Conservation (phyloP, 352 stramenopile genomes). For the Blastocystis sp. region DNA sequence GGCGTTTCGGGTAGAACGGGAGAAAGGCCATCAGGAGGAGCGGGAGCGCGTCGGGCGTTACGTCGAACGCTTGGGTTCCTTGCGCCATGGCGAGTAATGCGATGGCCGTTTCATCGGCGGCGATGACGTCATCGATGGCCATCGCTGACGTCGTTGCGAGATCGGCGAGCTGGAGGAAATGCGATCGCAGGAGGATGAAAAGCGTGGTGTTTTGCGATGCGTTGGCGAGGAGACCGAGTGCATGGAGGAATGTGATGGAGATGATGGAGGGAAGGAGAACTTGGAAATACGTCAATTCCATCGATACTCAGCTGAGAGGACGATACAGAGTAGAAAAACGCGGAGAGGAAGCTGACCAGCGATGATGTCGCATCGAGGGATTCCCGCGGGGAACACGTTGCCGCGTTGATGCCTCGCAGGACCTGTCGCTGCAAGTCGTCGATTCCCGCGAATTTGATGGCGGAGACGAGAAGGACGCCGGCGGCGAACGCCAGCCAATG, state of each 20-base stretch:
- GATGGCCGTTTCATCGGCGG: neutral
- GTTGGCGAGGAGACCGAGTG: neutral
- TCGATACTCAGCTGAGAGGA: neutral
- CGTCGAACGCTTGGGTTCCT: neutral
- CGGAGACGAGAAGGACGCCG: neutral
- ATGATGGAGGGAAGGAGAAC: neutral
- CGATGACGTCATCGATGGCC: neutral
- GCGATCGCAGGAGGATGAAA: constrained; percentile 12
- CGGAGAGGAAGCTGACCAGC: neutral
- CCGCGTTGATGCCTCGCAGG: neutral
- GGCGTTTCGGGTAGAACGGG: neutral
- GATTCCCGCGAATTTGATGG: neutral
- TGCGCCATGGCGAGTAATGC: neutral
- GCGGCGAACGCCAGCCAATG: neutral
- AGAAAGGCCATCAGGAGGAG: constrained; percentile 5
- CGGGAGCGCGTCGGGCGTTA: neutral
- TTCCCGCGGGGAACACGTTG: neutral
- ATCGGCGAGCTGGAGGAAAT: neutral
- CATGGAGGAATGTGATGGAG: neutral
- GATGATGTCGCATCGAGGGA: neutral
- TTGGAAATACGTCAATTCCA: neutral
- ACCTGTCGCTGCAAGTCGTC: neutral
- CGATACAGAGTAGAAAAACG: neutral
- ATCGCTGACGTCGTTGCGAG: neutral
- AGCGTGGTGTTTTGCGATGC: neutral